Base-by-base conservation (phyloP, 768 basidiomycete species). In the Termitomyces sp. region DNA sequence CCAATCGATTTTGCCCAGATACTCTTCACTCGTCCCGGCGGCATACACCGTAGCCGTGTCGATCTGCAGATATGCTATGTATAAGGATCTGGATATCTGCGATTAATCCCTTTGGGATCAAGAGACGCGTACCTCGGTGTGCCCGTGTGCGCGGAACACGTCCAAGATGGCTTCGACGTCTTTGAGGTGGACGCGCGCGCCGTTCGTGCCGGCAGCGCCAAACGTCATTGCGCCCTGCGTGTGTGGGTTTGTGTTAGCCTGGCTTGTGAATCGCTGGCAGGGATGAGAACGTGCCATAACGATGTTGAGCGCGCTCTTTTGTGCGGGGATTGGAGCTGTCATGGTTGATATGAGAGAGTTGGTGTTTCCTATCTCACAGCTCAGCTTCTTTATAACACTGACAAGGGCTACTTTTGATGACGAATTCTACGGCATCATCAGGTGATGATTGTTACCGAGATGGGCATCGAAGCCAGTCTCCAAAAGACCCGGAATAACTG, bases 21-120 rank as follows among this genome's bases (percentile, higher is more conserved):
- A 73, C 44, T 75, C 73, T 64, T 88, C 84, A 7, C 82, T 82
- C 0, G 84, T 84, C 1, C 83, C 82, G 25, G 73, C 74, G 11
- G 69, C 73, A 55, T 86, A 63, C 3, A 61, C 51, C 0, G 55
- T 53, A 23, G 65, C 61, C 21, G 65, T 63, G 43, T 66, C 65
- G 12, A 66, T 54, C 63, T 63, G 25, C 25, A 6, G 23, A 38
- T 21, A 46, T n/a, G 7, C 17, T 19, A n/a, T n/a, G n/a, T n/a
- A n/a, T n/a, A n/a, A 21, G 8, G 17, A 38, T 27, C 1, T 14
- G 23, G 29, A 37, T 32, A 17, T 3, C 9, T 10, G 11, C 14
- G 21, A 32, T n/a, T n/a, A 2, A 11, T n/a, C n/a, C n/a, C n/a
- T n/a, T n/a, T n/a, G n/a, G 43, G 43, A 14, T 27, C 10, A 27